Conservation (phyloP, 2,329 filamentous ascomycete genomes). For the Mariannaea sp. region DNA sequence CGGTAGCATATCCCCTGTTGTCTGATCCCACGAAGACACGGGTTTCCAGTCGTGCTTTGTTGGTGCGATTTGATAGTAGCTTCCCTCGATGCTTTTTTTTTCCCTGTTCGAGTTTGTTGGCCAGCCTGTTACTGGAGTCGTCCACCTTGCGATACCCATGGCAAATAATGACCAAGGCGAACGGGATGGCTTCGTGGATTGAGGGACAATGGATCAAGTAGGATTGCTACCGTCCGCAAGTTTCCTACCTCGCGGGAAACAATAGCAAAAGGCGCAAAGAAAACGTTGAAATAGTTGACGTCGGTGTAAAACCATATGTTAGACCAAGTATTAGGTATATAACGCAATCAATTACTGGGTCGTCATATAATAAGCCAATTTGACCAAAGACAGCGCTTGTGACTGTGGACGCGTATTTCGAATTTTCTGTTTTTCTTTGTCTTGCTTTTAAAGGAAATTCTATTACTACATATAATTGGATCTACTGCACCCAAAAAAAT, state of each 20-base stretch:
- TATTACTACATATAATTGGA: conserved; percentile 15
- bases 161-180: conserved; percentile 8
- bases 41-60: conserved; percentile 16
- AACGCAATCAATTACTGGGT: conserved; percentile 28
- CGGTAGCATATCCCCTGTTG: conserved; percentile 69
- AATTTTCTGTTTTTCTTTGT: no score
- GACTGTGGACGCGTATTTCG: no score
- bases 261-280: conserved; percentile 25
- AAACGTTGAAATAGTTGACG: conserved; percentile 28
- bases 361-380: conserved; percentile 13
- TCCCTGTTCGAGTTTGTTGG: conserved; percentile 10
- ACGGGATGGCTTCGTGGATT: conserved; percentile 48
- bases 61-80: background rate
- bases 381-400: conserved; percentile 14
- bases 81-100: background rate
- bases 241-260: conserved; percentile 48
- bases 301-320: conserved; percentile 22
- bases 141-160: background rate
- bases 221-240: conserved; percentile 61
- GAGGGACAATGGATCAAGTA: conserved; percentile 66
- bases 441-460: conserved; percentile 4
- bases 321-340: no score
- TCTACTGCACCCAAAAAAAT: conserved; percentile 6
- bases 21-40: conserved; percentile 58
- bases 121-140: background rate